Evolutionary conservation across 2,329 filamentous ascomycete genomes (phyloP), one percentile per base, ranked within the genome.

Genomic region (Talaromyces sp.): DNA sequence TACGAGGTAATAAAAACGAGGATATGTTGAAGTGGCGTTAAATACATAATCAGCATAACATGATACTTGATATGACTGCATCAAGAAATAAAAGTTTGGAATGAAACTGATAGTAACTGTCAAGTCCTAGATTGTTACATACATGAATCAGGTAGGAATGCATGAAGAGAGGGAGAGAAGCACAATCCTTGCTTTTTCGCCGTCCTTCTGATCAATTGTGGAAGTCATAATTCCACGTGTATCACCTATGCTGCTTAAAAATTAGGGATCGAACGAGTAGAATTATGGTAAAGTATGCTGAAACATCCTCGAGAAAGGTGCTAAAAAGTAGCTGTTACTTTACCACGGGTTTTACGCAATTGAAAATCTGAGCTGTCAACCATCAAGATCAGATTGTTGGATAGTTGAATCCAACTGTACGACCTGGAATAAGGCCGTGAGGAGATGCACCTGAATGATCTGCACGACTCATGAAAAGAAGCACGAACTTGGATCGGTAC

Each of bases 101-200:
- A 45, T 45, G 39, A 9, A 22, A 56, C 52, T 24, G 33, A 33
- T 27, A n/a, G n/a, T 16, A 37, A 7, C 24, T 33, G 27, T 33
- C 27, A n/a, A 52, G 47, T 16, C 47, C 4, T 50, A 14, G 14
- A 19, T 33, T 19, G 14, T 33, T 13, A 56, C 19, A 11, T 39
- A 37, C 19, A 24, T 22, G 4, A 39, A 24, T 4, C 33, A 56
- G 61, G 61, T 16, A 63, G 61, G 61, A 63, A 63, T 63, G 61
- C 61, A 57, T 63, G 31, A 47, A 45, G 52, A 24, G 6, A 37
- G 33, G 19, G 33, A 24, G 22, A 24, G 9, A 37, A 31, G 24
- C 24, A 33, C n/a, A 14, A 27, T 16, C 3, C 0, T n/a, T 6
- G 27, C 0, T 11, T 52, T 33, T 19, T n/a, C 2, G 45, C 27